phyloP scores from a whole-genome alignment of 148 eudicot genomes.

The Pouteria glomerata region DNA sequence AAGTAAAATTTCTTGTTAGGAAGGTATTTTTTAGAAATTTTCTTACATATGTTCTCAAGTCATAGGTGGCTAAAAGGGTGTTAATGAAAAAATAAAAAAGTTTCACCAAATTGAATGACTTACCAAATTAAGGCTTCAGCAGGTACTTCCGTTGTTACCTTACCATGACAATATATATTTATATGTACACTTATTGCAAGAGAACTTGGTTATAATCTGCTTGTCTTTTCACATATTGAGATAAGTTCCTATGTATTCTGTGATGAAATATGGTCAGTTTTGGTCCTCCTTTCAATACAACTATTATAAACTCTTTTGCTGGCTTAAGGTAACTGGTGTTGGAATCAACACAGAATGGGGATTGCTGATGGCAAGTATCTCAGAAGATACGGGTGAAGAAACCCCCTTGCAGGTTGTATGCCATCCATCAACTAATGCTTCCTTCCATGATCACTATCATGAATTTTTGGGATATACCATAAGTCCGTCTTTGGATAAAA shows the following conservation, averaged over 20 bases:
- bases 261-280: background rate
- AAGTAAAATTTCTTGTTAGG: no score
- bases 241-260: background rate
- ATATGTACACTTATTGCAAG: background rate
- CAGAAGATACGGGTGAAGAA: conserved; percentile 96
- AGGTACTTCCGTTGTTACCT: no score
- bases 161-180: no score
- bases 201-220: background rate
- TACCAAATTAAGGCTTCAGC: no score
- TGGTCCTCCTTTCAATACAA: background rate
- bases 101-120: no score
- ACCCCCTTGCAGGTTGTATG: conserved; percentile 81
- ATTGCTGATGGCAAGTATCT: conserved; percentile 88
- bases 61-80: no score
- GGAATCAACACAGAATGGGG: conserved; percentile 99
- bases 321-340: conserved; percentile 77
- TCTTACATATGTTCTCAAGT: no score
- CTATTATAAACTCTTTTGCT: conserved; percentile 1
- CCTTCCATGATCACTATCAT: background rate
- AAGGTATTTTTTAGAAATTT: no score
- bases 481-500: conserved; percentile 5
- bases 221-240: background rate
- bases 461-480: background rate
- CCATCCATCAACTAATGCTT: conserved; percentile 3
- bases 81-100: no score